Evolutionary conservation across 805 yeast genomes (phyloP).

Genomic region (Lipomyces kockii): DNA sequence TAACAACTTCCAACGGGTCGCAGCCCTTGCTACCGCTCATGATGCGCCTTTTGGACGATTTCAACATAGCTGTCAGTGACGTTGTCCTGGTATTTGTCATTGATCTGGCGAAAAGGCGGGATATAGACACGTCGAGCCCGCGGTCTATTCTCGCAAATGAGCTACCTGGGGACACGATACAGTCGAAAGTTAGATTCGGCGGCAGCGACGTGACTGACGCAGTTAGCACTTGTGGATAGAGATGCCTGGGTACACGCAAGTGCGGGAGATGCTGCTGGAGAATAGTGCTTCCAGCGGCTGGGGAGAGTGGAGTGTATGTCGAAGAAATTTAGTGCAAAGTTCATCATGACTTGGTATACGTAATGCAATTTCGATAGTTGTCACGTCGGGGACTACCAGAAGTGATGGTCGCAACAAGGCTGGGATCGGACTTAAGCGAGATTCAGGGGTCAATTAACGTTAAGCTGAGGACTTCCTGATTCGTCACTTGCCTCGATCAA

Average conservation of each 20-base stretch:
- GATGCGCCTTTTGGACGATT: constrained; percentile 24
- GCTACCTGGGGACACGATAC: constrained; percentile 37
- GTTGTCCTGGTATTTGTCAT: background rate
- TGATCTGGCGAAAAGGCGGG: constrained; percentile 13
- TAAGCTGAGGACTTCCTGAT: no score
- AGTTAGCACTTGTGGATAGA: background rate
- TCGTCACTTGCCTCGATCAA: no score
- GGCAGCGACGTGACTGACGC: constrained; percentile 10
- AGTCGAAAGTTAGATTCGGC: constrained; percentile 24
- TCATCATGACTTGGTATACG: background rate
- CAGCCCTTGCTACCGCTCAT: constrained; percentile 23
- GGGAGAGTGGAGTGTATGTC: constrained; percentile 8
- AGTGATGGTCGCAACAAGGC: no score
- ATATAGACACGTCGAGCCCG: constrained; percentile 34
- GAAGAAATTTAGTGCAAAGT: constrained; percentile 20
- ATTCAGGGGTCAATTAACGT: no score
- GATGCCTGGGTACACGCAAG: no score
- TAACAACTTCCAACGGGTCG: constrained; percentile 33
- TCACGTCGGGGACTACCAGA: no score
- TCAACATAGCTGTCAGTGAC: constrained; percentile 11
- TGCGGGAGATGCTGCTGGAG: constrained; percentile 12
- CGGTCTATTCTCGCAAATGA: constrained; percentile 37
- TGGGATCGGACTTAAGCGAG: no score
- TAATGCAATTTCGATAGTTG: background rate
- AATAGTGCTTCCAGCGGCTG: constrained; percentile 13